Percentiles rank a stretch among this genome's conserved stretches.
Evolutionary conservation across 805 yeast species (phyloP).

Genomic region (Kodamaea kakaduensis): DNA sequence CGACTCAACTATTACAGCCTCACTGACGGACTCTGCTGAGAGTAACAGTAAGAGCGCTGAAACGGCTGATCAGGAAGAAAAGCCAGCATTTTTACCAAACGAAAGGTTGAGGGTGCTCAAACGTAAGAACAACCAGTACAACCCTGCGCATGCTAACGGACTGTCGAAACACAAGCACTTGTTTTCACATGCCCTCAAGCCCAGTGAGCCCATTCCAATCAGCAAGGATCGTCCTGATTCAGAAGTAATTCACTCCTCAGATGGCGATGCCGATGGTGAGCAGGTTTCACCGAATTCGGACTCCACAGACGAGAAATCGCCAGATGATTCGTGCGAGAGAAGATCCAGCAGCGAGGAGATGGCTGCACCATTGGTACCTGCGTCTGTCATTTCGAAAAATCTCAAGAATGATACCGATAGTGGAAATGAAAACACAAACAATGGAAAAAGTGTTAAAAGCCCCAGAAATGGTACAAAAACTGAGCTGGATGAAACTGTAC

Average conservation of each 20-base stretch:
- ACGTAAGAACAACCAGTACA: slow-evolving; percentile 14
- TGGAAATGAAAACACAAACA: not conserved
- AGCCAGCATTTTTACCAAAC: slow-evolving; percentile 20
- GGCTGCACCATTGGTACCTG: slow-evolving; percentile 8
- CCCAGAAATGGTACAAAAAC: not conserved
- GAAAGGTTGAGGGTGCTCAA: slow-evolving; percentile 25
- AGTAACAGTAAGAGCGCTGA: not conserved
- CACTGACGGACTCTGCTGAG: not conserved
- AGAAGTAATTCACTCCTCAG: not conserved
- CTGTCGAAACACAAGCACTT: slow-evolving; percentile 8
- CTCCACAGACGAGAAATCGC: not conserved
- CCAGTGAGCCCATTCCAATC: slow-evolving; percentile 18
- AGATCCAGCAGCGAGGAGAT: not conserved
- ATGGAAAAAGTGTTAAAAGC: too few species aligned
- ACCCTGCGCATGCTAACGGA: slow-evolving; percentile 1
- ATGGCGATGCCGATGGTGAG: slow-evolving; percentile 6
- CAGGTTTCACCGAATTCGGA: slow-evolving; percentile 7
- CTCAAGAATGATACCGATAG: not conserved
- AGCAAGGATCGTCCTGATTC: slow-evolving; percentile 1
- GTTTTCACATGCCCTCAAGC: slow-evolving; percentile 19
- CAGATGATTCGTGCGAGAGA: slow-evolving; percentile 7
- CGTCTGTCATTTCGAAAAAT: not conserved
- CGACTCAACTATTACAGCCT: slow-evolving; percentile 1
- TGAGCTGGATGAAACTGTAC: slow-evolving; percentile 1
- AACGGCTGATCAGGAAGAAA: not conserved